Evolutionary conservation across 768 basidiomycete genomes (phyloP), one percentile per base, ranked within the genome.

Genomic region (Mycena leptocephala): DNA sequence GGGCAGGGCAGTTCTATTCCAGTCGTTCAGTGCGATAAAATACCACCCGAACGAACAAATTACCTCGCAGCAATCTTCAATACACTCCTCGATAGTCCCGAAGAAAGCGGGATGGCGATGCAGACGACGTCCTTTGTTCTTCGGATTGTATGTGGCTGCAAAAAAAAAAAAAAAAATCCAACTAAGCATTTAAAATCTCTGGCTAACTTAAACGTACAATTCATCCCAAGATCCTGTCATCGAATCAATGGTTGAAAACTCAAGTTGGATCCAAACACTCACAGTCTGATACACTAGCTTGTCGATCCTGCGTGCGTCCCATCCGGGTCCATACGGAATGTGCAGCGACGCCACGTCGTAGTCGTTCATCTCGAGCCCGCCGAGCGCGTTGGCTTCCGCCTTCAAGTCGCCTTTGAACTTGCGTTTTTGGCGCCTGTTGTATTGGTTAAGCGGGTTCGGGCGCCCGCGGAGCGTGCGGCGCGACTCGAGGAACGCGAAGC

Each of bases 101-200:
- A 93, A 92, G 82, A 92, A 93, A 1, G 92, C 92, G 11, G 90
- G 89, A 76, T 93, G 92, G 39, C 92, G 90, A 84, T 93, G 92
- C 4, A 93, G 86, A 3, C 88, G 85, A 16, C 92, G 86, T 14
- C 86, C 88, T 76, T 92, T 90, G 82, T 93, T 93, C 84, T 91
- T 92, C 2, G 91, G 91, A 70, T 93, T 93, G 81, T 88, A 93
- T 2, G 90, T 90, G 4, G 91, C 91, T 92, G 75, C 1, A 81
- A 55, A 64, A 41, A 81, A 58, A 66, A 41, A 53, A 41, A 35
- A 2, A 14, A 33, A 22, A 33, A 9, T 22, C 35, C 20, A 33
- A 28, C 30, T 33, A 7, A n/a, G 33, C 9, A 28, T 8, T 9
- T 20, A 11, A 33, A 39, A 39, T 14, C 24, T 20, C 28, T 30